phyloP scores from a whole-genome alignment of 306 rosid species.

The Inga oerstediana region DNA sequence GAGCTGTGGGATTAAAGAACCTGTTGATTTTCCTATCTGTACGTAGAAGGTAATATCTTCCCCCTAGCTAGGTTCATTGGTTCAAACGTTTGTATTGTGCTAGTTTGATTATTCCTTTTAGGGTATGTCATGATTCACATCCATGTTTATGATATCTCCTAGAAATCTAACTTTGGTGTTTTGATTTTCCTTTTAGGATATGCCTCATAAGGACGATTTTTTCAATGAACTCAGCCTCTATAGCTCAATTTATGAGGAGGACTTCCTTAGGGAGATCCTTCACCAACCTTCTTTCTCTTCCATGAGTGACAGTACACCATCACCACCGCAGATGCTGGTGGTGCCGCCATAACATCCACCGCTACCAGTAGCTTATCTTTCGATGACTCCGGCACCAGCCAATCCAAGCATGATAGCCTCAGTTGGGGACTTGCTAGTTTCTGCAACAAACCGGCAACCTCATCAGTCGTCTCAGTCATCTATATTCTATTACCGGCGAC shows the following conservation, averaged over 20 bases:
- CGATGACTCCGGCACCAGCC: not conserved
- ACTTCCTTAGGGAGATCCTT: conserved; percentile 3
- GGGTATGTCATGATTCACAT: not conserved
- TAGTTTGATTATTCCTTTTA: no score
- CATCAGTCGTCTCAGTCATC: not conserved
- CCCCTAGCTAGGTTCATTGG: no score
- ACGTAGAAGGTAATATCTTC: no score
- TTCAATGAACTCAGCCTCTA: conserved; percentile 12
- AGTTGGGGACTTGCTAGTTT: not conserved
- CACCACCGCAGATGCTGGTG: not conserved
- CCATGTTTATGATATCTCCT: not conserved
- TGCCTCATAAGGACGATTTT: not conserved
- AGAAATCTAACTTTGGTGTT: not conserved
- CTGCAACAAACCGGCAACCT: not conserved
- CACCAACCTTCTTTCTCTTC: conserved; percentile 27
- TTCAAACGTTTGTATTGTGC: no score
- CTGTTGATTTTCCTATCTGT: no score
- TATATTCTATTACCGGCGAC: conserved; percentile 3
- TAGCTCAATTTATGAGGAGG: conserved; percentile 12
- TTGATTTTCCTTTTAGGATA: not conserved
- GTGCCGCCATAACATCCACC: not conserved
- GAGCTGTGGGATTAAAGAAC: no score
- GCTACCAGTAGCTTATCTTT: not conserved
- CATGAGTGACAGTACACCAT: not conserved
- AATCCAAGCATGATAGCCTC: not conserved